These are phyloP conservation scores for Leccinum barrowsii DNA, from an alignment of 768 basidiomycete species.

Conservation along the genomic window DNA sequence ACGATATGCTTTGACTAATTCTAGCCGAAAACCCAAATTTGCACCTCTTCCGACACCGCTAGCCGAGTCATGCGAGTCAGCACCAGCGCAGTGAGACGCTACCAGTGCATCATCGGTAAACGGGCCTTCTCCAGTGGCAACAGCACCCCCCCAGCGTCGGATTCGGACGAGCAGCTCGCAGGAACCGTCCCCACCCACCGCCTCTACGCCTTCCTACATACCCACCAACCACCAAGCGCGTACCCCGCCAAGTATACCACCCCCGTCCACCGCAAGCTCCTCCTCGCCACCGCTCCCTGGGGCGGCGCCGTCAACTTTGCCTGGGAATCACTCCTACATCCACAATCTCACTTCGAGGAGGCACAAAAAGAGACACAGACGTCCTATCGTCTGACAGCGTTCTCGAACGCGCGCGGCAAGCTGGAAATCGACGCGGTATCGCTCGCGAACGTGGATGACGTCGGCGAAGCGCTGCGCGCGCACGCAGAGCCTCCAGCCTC, in stretches of 20 bases:
- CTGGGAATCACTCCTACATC: constrained; percentile 32
- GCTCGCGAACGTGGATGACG: constrained; percentile 47
- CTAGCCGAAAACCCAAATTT: neutral
- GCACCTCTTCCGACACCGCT: neutral
- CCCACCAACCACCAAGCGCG: constrained; percentile 42
- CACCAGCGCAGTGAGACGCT: neutral
- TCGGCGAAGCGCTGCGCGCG: constrained; percentile 32
- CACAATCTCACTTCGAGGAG: neutral
- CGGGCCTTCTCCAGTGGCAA: neutral
- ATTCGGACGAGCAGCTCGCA: constrained; percentile 29
- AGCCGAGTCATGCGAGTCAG: neutral
- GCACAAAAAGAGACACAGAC: constrained; percentile 13
- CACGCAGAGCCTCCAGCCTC: constrained; percentile 31
- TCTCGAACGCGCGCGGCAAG: constrained; percentile 44
- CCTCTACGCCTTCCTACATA: constrained; percentile 55
- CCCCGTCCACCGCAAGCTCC: constrained; percentile 48
- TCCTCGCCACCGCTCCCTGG: constrained; percentile 41
- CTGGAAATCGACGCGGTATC: constrained; percentile 49
- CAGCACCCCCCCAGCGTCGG: neutral
- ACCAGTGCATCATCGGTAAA: neutral
- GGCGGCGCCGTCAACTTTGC: constrained; percentile 61
- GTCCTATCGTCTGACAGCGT: constrained; percentile 45
- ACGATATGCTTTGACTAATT: no score
- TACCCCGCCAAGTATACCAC: constrained; percentile 50
- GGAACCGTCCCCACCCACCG: constrained; percentile 53